Conservation (phyloP, 495 filamentous ascomycete genomes). For the Penicillium mononematosum region DNA sequence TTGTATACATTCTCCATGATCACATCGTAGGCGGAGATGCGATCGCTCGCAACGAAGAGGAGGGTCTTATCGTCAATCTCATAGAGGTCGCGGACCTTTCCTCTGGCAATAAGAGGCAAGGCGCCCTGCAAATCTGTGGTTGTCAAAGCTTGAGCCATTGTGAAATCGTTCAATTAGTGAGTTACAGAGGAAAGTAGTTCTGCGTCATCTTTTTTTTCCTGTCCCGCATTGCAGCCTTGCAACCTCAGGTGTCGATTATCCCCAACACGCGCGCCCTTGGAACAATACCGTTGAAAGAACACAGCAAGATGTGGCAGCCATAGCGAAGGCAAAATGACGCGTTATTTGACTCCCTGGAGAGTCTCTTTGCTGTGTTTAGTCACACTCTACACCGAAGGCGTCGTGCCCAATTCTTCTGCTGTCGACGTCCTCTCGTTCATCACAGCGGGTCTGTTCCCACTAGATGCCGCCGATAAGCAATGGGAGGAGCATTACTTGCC, state of each 20-base stretch:
- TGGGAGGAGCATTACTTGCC: slow-evolving; percentile 51
- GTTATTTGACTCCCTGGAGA: slow-evolving; percentile 82
- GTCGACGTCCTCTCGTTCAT: slow-evolving; percentile 88
- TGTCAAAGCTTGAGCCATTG: slow-evolving; percentile 50
- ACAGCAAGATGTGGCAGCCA: slow-evolving; percentile 19
- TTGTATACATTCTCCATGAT: slow-evolving; percentile 73
- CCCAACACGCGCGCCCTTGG: slow-evolving; percentile 17
- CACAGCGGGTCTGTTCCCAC: slow-evolving; percentile 65
- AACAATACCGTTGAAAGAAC: slow-evolving; percentile 13
- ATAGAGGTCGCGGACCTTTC: slow-evolving; percentile 86
- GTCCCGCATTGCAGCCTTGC: slow-evolving; percentile 20
- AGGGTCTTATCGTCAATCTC: slow-evolving; percentile 70
- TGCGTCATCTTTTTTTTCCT: slow-evolving; percentile 27
- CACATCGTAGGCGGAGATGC: slow-evolving; percentile 94
- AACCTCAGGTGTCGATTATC: slow-evolving; percentile 31
- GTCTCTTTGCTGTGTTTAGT: slow-evolving; percentile 79
- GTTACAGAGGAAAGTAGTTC: slow-evolving; percentile 8
- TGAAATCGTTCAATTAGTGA: slow-evolving; percentile 20
- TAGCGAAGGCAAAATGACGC: slow-evolving; percentile 55
- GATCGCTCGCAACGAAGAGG: slow-evolving; percentile 86
- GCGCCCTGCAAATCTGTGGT: slow-evolving; percentile 53
- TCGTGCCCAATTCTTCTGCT: slow-evolving; percentile 70
- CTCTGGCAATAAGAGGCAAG: slow-evolving; percentile 57
- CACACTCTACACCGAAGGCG: slow-evolving; percentile 71
- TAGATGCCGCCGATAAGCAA: slow-evolving; percentile 37